Conservation (phyloP, 106 monocot species). For the Platanthera guangdongensis region DNA sequence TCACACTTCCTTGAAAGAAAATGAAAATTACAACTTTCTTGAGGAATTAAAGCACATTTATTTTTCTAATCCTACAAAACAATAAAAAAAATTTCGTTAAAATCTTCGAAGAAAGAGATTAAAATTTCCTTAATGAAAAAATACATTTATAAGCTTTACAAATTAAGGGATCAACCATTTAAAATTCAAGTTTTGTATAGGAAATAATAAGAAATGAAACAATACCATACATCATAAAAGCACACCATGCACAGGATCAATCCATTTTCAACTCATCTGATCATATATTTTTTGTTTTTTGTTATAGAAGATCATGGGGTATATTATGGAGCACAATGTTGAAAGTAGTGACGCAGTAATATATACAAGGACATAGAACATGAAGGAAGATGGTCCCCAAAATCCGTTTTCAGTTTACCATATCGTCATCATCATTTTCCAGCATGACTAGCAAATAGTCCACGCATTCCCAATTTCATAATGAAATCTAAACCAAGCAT, state of each 20-base stretch:
- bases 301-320: too few relatives aligned
- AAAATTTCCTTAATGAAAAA: background rate
- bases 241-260: background rate
- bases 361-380: too few relatives aligned
- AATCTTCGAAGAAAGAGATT: background rate
- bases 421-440: background rate
- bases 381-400: too few relatives aligned
- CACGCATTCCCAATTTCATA: background rate
- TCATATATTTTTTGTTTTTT: too few relatives aligned
- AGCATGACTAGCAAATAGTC: background rate
- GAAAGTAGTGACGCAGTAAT: too few relatives aligned
- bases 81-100: background rate
- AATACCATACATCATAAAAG: background rate
- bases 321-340: too few relatives aligned
- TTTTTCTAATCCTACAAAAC: background rate
- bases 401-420: background rate
- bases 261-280: background rate
- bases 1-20: too few relatives aligned
- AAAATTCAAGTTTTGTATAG: background rate
- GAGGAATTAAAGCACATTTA: background rate
- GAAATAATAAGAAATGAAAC: background rate
- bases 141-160: background rate
- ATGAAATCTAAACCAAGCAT: background rate
- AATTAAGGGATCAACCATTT: background rate
- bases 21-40: background rate